These are phyloP conservation scores for Phyllosticta citriasiana DNA, from an alignment of 2,329 filamentous ascomycete species.

Conservation along the genomic window DNA sequence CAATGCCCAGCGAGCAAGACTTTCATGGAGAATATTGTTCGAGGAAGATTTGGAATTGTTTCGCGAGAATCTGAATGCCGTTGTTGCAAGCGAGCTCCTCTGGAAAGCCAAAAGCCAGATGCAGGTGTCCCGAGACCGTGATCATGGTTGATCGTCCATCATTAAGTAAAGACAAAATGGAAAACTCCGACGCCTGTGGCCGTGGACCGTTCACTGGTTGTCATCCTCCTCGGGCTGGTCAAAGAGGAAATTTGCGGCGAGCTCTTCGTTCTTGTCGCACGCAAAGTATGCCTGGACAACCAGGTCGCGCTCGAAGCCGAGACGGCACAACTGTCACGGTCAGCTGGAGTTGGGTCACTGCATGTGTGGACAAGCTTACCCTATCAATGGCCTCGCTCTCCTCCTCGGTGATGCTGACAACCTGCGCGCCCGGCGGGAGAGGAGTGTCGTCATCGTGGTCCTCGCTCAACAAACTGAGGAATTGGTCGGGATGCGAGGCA, in stretches of 20 bases:
- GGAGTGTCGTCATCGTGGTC: conserved; percentile 75
- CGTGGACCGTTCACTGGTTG: conserved; percentile 24
- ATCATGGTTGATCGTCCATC: conserved; percentile 9
- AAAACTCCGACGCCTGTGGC: not conserved
- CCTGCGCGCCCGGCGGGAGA: conserved; percentile 77
- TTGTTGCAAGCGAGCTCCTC: not conserved
- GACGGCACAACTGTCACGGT: conserved; percentile 62
- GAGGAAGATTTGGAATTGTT: not conserved
- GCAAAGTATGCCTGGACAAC: conserved; percentile 98
- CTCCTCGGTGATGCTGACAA: conserved; percentile 87
- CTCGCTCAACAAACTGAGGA: conserved; percentile 81
- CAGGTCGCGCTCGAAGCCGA: conserved; percentile 86
- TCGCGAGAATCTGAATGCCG: not conserved
- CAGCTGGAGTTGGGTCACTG: not conserved
- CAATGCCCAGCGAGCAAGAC: not conserved
- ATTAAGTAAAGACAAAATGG: conserved; percentile 6
- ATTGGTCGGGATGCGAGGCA: conserved; percentile 83
- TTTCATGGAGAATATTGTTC: not conserved
- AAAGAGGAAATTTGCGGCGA: conserved; percentile 96
- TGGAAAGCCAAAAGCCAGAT: conserved; percentile 2
- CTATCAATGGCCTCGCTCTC: conserved; percentile 95
- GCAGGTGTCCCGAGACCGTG: conserved; percentile 1
- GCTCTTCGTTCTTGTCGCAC: conserved; percentile 98
- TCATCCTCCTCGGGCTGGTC: conserved; percentile 88
- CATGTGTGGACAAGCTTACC: conserved; percentile 45